These are phyloP conservation scores for Ustilago crameri DNA, from an alignment of 1,284 basidiomycete genomes.

Conservation along the genomic window DNA sequence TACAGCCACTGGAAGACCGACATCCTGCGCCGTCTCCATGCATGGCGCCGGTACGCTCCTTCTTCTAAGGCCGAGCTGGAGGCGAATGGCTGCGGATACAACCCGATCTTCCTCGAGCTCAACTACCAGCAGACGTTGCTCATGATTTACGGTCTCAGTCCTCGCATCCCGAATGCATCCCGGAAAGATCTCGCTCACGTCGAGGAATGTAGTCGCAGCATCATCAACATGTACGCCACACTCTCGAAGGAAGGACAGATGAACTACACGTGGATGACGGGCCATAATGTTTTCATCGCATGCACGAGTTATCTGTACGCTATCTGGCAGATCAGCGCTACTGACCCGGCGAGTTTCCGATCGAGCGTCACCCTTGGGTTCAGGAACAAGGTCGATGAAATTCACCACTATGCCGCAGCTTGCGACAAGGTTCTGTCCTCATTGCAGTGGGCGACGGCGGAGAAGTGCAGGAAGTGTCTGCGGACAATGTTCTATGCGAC, in stretches of 20 bases:
- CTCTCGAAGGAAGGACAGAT: constrained; percentile 50
- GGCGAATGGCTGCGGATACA: constrained; percentile 43
- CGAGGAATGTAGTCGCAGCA: constrained; percentile 51
- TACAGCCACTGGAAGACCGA: constrained; percentile 49
- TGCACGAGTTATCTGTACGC: constrained; percentile 49
- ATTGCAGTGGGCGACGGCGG: constrained; percentile 47
- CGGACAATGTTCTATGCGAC: constrained; percentile 50
- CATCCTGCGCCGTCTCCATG: constrained; percentile 40
- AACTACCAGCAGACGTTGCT: constrained; percentile 54
- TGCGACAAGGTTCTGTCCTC: constrained; percentile 49
- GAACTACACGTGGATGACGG: constrained; percentile 55
- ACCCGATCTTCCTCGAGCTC: constrained; percentile 54
- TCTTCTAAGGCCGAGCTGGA: constrained; percentile 43
- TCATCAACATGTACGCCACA: constrained; percentile 53
- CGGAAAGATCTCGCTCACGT: constrained; percentile 45
- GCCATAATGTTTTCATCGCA: constrained; percentile 48
- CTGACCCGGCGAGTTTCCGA: constrained; percentile 35
- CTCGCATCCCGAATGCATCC: constrained; percentile 43
- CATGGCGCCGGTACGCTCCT: constrained; percentile 48
- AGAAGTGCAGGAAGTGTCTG: constrained; percentile 50
- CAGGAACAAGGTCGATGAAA: constrained; percentile 47
- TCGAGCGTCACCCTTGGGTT: constrained; percentile 39
- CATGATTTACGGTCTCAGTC: constrained; percentile 50
- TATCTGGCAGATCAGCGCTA: constrained; percentile 48
- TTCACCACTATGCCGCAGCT: constrained; percentile 45